Evolutionary conservation across 2,329 filamentous ascomycete genomes (phyloP).

Genomic region (Pestalotiopsis sp.): DNA sequence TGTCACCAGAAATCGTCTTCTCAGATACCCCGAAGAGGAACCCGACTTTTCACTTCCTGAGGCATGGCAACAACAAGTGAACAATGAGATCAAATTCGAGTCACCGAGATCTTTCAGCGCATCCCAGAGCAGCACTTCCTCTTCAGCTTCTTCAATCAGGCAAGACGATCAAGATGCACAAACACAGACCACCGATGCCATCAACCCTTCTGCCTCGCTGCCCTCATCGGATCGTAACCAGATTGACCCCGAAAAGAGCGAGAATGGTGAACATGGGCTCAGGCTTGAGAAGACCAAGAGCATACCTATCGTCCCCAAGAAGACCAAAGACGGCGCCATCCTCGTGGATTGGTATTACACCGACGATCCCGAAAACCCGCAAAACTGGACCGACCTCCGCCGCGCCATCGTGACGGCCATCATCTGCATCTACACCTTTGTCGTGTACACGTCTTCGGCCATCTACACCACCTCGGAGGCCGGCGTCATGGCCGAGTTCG

Average conservation of each 20-base stretch:
- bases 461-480: slow-evolving; percentile 50
- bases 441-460: slow-evolving; percentile 54
- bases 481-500: slow-evolving; percentile 55
- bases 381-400: slow-evolving; percentile 53
- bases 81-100: slow-evolving; percentile 9
- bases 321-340: slow-evolving; percentile 29
- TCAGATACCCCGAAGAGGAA: slow-evolving; percentile 23
- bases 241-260: slow-evolving; percentile 23
- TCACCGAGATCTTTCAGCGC: background rate
- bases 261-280: slow-evolving; percentile 22
- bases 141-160: slow-evolving; percentile 15
- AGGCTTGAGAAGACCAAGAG: slow-evolving; percentile 28
- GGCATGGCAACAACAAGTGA: slow-evolving; percentile 15
- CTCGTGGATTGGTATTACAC: slow-evolving; percentile 41
- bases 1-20: slow-evolving; percentile 25
- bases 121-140: slow-evolving; percentile 12
- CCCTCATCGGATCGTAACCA: slow-evolving; percentile 22
- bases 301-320: slow-evolving; percentile 28
- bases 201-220: slow-evolving; percentile 16
- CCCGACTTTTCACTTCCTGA: slow-evolving; percentile 23
- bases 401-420: slow-evolving; percentile 42
- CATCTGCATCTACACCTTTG: slow-evolving; percentile 61
- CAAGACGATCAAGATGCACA: slow-evolving; percentile 24
- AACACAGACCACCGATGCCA: slow-evolving; percentile 15
- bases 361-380: slow-evolving; percentile 57